Percentiles rank a stretch among this genome's conserved stretches.
Conservation (phyloP, 75 land plant genomes). For the Ceratopteris richardii region DNA sequence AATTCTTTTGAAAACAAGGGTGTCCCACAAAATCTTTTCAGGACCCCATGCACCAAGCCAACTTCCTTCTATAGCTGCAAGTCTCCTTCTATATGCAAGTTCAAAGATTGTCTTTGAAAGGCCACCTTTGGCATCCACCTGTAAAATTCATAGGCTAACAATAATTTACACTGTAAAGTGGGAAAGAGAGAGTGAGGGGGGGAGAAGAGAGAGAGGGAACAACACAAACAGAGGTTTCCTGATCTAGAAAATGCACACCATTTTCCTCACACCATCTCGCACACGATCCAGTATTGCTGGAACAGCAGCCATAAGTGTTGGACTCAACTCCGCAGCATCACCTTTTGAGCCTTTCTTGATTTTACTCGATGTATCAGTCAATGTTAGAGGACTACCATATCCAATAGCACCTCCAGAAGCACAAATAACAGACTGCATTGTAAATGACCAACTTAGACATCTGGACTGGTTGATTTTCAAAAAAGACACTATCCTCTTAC, state of each 20-base stretch:
- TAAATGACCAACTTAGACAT: not conserved
- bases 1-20: conserved; percentile 59
- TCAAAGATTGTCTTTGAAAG: conserved; percentile 57
- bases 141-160: too few species aligned
- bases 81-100: conserved; percentile 63
- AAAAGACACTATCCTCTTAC: conserved; percentile 19
- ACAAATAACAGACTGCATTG: conserved; percentile 45
- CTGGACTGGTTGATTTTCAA: not conserved
- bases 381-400: conserved; percentile 89
- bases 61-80: conserved; percentile 76
- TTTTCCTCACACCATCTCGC: conserved; percentile 80
- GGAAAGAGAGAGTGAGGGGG: too few species aligned
- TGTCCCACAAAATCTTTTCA: conserved; percentile 67
- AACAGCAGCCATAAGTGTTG: conserved; percentile 80
- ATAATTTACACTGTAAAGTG: too few species aligned
- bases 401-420: conserved; percentile 80
- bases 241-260: conserved; percentile 31
- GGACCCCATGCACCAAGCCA: conserved; percentile 93
- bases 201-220: too few species aligned
- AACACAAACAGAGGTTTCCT: too few species aligned
- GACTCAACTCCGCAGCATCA: conserved; percentile 61
- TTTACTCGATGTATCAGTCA: conserved; percentile 87
- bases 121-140: conserved; percentile 85
- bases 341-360: conserved; percentile 77
- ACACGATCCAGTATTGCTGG: conserved; percentile 91